Conservation (phyloP, 208 protist species). For the Trypanosoma brucei region DNA sequence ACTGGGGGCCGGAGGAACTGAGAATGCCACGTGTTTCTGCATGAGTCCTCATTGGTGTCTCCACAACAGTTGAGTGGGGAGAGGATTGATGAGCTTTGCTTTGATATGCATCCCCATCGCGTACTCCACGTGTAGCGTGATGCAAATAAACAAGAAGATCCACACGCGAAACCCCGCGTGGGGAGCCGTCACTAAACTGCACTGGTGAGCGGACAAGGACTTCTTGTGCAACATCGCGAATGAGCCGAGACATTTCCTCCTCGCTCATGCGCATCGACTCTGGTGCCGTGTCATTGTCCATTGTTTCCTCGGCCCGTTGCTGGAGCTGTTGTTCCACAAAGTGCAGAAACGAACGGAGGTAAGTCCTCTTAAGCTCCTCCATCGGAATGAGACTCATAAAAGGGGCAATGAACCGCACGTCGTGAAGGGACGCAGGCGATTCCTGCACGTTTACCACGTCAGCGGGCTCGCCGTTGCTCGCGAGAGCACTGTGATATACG, state of each 20-base stretch:
- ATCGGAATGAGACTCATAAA: slow-evolving; percentile 65
- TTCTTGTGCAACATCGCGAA: slow-evolving; percentile 45
- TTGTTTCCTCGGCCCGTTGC: slow-evolving; percentile 18
- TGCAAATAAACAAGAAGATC: slow-evolving; percentile 70
- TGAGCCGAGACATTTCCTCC: slow-evolving; percentile 40
- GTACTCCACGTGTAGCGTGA: slow-evolving; percentile 17
- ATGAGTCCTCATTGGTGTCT: slow-evolving; percentile 7
- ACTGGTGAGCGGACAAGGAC: slow-evolving; percentile 54
- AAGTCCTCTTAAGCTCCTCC: slow-evolving; percentile 41
- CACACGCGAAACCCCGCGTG: slow-evolving; percentile 52
- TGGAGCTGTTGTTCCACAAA: slow-evolving; percentile 74
- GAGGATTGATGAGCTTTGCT: neutral
- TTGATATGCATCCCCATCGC: neutral
- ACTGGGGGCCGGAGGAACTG: slow-evolving; percentile 1
- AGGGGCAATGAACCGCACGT: slow-evolving; percentile 68
- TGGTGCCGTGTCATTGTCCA: slow-evolving; percentile 26
- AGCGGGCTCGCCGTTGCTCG: neutral
- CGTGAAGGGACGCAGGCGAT: slow-evolving; percentile 23
- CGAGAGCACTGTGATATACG: neutral
- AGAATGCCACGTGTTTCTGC: slow-evolving; percentile 18
- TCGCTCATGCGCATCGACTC: slow-evolving; percentile 27
- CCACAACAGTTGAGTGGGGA: neutral
- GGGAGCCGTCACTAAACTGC: slow-evolving; percentile 25
- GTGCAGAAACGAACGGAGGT: slow-evolving; percentile 55
- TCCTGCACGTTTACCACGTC: neutral